Conservation (phyloP, 306 rosid species). For the Hippophae gyantsensis region DNA sequence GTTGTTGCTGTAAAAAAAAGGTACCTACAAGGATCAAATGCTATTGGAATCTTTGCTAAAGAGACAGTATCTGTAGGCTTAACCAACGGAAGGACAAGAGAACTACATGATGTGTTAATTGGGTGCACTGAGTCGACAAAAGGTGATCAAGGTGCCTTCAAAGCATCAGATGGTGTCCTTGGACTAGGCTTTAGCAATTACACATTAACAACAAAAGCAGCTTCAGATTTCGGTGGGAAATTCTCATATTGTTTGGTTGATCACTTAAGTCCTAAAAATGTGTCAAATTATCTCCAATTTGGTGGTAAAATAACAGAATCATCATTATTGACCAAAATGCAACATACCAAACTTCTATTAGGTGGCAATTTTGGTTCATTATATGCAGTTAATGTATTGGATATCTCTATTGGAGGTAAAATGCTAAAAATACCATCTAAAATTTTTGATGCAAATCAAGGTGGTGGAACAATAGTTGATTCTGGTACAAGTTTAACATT, state of each 20-base stretch:
- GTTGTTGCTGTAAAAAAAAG: constrained; percentile 21
- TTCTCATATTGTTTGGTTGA: constrained; percentile 80
- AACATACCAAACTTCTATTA: constrained; percentile 28
- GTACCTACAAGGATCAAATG: constrained; percentile 47
- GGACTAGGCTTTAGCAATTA: constrained; percentile 43
- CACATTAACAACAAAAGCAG: constrained; percentile 40
- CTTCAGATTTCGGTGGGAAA: constrained; percentile 29
- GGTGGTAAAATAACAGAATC: constrained; percentile 17
- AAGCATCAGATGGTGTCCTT: constrained; percentile 48
- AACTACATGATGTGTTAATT: constrained; percentile 28
- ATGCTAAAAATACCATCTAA: constrained; percentile 37
- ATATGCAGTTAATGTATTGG: constrained; percentile 39
- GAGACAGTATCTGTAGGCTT: constrained; percentile 48
- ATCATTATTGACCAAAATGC: constrained; percentile 1
- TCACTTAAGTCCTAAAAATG: constrained; percentile 38
- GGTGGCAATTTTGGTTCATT: constrained; percentile 9
- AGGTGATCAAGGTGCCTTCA: constrained; percentile 16
- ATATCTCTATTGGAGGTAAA: constrained; percentile 35
- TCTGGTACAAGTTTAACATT: constrained; percentile 52
- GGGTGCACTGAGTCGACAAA: constrained; percentile 54
- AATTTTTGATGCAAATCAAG: constrained; percentile 32
- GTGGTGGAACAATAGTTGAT: constrained; percentile 61
- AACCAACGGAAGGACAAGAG: constrained; percentile 29
- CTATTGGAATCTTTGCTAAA: constrained; percentile 51
- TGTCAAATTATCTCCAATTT: constrained; percentile 42